These are phyloP conservation scores for Kregervanrija pseudodelftensis DNA, from an alignment of 805 yeast genomes.

Conservation along the genomic window DNA sequence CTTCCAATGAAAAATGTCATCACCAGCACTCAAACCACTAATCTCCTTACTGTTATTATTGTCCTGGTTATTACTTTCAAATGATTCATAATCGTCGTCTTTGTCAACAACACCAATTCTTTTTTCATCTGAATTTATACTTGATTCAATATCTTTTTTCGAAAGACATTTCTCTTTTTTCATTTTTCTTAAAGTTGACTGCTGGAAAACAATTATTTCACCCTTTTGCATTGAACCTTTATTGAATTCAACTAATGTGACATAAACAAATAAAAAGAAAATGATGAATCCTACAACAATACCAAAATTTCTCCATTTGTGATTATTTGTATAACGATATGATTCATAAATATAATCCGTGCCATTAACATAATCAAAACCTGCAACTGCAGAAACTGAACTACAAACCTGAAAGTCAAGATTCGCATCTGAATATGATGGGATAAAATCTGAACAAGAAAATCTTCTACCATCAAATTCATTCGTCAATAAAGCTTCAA, in stretches of 20 bases:
- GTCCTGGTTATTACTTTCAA: conserved; percentile 2
- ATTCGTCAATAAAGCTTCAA: conserved; percentile 51
- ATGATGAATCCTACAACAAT: conserved; percentile 49
- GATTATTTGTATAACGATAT: conserved; percentile 44
- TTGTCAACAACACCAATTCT: conserved; percentile 18
- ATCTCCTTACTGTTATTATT: conserved; percentile 20
- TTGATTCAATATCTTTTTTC: conserved; percentile 24
- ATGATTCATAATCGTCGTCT: conserved; percentile 19
- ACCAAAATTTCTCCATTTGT: conserved; percentile 81
- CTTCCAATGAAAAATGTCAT: conserved; percentile 69
- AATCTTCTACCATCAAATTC: conserved; percentile 44
- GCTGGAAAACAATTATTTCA: conserved; percentile 58
- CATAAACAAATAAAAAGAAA: conserved; percentile 47
- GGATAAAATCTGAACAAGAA: conserved; percentile 41
- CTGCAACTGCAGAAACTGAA: conserved; percentile 53
- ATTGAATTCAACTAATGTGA: conserved; percentile 48
- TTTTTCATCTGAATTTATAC: conserved; percentile 15
- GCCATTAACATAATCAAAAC: conserved; percentile 49
- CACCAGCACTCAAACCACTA: conserved; percentile 24
- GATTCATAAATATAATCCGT: conserved; percentile 43
- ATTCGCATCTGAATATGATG: conserved; percentile 27
- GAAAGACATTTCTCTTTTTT: conserved; percentile 31
- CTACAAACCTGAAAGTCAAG: conserved; percentile 21
- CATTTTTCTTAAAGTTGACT: conserved; percentile 38
- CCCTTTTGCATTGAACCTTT: conserved; percentile 64